Base-by-base conservation (phyloP, 768 basidiomycete species). In the Lentinula aciculospora region DNA sequence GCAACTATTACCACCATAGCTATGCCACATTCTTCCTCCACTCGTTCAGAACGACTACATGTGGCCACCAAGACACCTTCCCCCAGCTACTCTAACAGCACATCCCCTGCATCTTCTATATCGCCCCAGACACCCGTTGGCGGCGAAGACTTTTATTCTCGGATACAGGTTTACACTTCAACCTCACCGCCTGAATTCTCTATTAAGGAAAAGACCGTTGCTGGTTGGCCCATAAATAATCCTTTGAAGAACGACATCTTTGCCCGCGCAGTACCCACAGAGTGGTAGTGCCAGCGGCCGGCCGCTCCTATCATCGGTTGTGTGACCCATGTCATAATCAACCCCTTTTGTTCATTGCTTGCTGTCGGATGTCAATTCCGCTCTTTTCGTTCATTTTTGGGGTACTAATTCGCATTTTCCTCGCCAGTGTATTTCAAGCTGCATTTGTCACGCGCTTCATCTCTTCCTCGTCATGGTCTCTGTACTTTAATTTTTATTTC, bases 211-310 rank as follows among this genome's bases (percentile, higher is more conserved):
- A 67, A 68, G 8, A 56, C 29, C 12, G 17, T 56, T 13, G 5
- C 53, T 44, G 44, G 44, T 45, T 56, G 40, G 54, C 69, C 70
- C 17, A 55, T 72, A 25, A 61, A 68, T 1, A 74, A 81, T 57
- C 78, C 79, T 1, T 70, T 81, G 46, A 86, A 86, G 67, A 65
- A 68, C 5, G 81, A 84, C 66, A 84, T 85, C 77, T 88, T 84
- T 45, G 83, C 86, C 0, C 79, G 81, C 60, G 86, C 86, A 9
- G 71, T 79, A 1, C 83, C 84, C 0, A 73, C 84, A 2, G 74
- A 75, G n/a, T 88, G 85, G 86, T 88, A 77, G 75, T 65, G 45
- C 36, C 23, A 66, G 63, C 63, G 54, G 54, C 54, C 23, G 54
- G 54, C 44, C 39, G 54, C 28, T 34, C 54, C 19, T 54, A 23